These are phyloP conservation scores for Phytophthora megakarya DNA, from an alignment of 352 stramenopile species.

Conservation along the genomic window DNA sequence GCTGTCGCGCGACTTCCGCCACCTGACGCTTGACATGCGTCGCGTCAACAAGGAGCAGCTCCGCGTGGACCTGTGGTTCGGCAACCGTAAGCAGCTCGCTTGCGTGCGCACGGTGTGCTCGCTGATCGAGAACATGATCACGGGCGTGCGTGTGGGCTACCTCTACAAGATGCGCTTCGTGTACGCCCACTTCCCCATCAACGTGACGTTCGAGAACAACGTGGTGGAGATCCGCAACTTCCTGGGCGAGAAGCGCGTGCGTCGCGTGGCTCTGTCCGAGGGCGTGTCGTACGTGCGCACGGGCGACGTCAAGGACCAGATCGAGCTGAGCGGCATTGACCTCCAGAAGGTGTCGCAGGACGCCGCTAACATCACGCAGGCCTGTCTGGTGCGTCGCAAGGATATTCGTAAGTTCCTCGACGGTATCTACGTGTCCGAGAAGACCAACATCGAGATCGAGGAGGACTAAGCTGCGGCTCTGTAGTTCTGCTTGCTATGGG, in stretches of 20 bases:
- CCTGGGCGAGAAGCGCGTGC: slow-evolving; percentile 98
- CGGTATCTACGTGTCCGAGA: slow-evolving; percentile 99
- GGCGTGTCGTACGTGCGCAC: slow-evolving; percentile 96
- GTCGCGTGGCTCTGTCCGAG: slow-evolving; percentile 92
- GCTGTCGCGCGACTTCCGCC: slow-evolving; percentile 96
- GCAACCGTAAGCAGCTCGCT: slow-evolving; percentile 98
- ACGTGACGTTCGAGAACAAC: slow-evolving; percentile 95
- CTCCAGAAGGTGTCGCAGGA: slow-evolving; percentile 96
- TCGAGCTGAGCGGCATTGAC: slow-evolving; percentile 98
- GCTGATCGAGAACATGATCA: slow-evolving; percentile 99
- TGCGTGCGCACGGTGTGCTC: slow-evolving; percentile 98
- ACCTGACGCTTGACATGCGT: slow-evolving; percentile 96
- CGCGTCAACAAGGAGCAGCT: slow-evolving; percentile 92
- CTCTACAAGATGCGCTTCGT: slow-evolving; percentile 99
- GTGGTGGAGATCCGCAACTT: slow-evolving; percentile 99
- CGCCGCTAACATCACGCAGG: slow-evolving; percentile 84
- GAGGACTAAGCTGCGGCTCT: slow-evolving; percentile 50
- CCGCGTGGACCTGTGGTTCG: slow-evolving; percentile 99
- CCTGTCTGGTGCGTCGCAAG: slow-evolving; percentile 86
- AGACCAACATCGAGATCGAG: slow-evolving; percentile 84
- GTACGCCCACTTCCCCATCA: slow-evolving; percentile 99
- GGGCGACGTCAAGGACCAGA: slow-evolving; percentile 99
- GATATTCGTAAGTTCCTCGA: slow-evolving; percentile 99
- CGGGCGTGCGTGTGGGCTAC: slow-evolving; percentile 97
- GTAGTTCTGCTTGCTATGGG: slow-evolving; percentile 22